Conservation (phyloP, 2,329 filamentous ascomycete genomes). For the Ceratocystis huliohia region DNA sequence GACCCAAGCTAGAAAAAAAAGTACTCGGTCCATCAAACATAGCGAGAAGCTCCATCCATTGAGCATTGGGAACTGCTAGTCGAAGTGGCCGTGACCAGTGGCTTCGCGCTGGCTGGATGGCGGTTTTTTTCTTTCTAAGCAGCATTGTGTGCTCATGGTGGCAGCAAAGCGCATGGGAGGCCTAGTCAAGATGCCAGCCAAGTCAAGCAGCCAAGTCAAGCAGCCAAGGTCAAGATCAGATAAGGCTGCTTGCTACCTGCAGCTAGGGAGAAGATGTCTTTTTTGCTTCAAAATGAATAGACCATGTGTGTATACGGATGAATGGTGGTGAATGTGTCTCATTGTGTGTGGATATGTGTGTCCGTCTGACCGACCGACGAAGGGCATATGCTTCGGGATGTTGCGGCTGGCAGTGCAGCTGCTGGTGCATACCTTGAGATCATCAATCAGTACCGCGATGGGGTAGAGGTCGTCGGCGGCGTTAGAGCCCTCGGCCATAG, state of each 20-base stretch:
- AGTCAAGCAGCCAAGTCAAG: no score
- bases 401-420: neutral
- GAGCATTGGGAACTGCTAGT: neutral
- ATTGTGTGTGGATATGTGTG: neutral
- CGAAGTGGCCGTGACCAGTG: neutral
- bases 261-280: no score
- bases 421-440: slow-evolving; percentile 66
- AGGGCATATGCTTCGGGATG: neutral
- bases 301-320: neutral
- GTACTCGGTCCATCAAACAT: neutral
- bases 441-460: slow-evolving; percentile 98
- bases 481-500: slow-evolving; percentile 79
- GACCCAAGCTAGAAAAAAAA: neutral
- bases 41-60: neutral
- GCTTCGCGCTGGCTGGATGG: neutral
- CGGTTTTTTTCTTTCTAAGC: neutral
- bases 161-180: neutral
- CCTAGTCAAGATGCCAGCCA: no score
- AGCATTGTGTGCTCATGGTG: neutral
- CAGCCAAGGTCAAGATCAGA: no score
- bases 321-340: neutral
- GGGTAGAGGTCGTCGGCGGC: slow-evolving; percentile 98
- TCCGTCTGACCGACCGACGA: neutral
- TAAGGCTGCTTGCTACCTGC: no score
- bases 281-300: no score